phyloP scores from a whole-genome alignment of 176 grass and related monocot genomes.

The Typha latifolia region DNA sequence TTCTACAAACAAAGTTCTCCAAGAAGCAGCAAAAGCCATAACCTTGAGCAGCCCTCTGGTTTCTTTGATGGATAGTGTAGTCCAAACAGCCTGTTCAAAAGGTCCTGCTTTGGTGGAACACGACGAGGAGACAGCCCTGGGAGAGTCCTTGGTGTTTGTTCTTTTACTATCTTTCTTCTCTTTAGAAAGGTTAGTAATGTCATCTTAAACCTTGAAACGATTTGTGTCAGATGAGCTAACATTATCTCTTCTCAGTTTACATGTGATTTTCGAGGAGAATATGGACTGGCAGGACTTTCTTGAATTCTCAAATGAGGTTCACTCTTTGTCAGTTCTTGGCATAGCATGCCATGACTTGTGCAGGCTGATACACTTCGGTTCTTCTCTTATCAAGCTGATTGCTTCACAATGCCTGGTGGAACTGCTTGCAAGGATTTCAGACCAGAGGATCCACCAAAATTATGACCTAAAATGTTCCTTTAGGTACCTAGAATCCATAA shows the following conservation, averaged over 20 bases:
- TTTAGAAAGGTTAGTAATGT: constrained; percentile 53
- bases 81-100: constrained; percentile 62
- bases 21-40: constrained; percentile 71
- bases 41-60: constrained; percentile 47
- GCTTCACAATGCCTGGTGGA: constrained; percentile 85
- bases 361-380: constrained; percentile 59
- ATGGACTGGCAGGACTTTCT: constrained; percentile 86
- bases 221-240: not conserved
- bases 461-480: constrained; percentile 54
- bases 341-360: constrained; percentile 80
- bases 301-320: constrained; percentile 35
- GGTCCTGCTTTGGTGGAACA: constrained; percentile 66
- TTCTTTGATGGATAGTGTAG: constrained; percentile 46
- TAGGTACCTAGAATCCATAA: constrained; percentile 70
- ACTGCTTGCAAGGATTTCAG: constrained; percentile 61
- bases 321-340: constrained; percentile 55
- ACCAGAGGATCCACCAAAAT: constrained; percentile 32
- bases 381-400: constrained; percentile 59
- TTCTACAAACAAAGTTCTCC: constrained; percentile 51
- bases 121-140: constrained; percentile 61
- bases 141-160: constrained; percentile 52
- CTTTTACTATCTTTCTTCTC: constrained; percentile 66
- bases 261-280: constrained; percentile 37
- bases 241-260: constrained; percentile 43
- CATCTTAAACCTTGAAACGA: not conserved